phyloP scores from a whole-genome alignment of 1,284 basidiomycete species.

The Malassezia sympodialis region DNA sequence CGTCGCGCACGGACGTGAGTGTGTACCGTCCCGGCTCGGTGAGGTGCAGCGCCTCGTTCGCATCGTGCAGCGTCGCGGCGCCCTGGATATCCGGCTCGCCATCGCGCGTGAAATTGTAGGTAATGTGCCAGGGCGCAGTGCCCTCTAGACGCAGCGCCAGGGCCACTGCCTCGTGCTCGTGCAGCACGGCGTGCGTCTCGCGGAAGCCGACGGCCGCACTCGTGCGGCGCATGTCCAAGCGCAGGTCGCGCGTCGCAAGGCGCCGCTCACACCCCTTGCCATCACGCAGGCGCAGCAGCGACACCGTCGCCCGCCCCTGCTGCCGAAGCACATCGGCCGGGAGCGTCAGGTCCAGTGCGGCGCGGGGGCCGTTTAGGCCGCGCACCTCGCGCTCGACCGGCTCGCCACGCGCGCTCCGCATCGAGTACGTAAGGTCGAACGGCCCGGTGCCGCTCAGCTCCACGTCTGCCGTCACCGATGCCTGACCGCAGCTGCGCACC shows the following conservation, averaged over 20 bases:
- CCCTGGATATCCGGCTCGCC: constrained; percentile 25
- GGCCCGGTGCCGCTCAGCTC: constrained; percentile 37
- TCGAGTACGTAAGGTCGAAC: constrained; percentile 38
- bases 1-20: constrained; percentile 64
- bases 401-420: constrained; percentile 24
- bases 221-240: constrained; percentile 76
- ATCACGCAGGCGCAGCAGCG: constrained; percentile 74
- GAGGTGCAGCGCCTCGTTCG: constrained; percentile 65
- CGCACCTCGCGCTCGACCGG: constrained; percentile 24
- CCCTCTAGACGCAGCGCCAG: constrained; percentile 46
- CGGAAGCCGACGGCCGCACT: constrained; percentile 80
- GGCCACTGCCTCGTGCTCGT: constrained; percentile 63
- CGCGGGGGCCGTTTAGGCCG: constrained; percentile 35
- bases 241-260: constrained; percentile 65
- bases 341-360: constrained; percentile 45
- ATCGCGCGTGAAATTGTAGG: constrained; percentile 54
- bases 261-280: constrained; percentile 73
- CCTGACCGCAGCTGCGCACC: constrained; percentile 42
- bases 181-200: constrained; percentile 54
- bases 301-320: constrained; percentile 70
- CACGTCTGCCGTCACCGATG: constrained; percentile 34
- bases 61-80: constrained; percentile 54
- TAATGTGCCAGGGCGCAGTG: constrained; percentile 55
- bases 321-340: constrained; percentile 55
- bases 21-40: constrained; percentile 65